Conservation (phyloP, 306 rosid genomes). For the Luffa acutangula region DNA sequence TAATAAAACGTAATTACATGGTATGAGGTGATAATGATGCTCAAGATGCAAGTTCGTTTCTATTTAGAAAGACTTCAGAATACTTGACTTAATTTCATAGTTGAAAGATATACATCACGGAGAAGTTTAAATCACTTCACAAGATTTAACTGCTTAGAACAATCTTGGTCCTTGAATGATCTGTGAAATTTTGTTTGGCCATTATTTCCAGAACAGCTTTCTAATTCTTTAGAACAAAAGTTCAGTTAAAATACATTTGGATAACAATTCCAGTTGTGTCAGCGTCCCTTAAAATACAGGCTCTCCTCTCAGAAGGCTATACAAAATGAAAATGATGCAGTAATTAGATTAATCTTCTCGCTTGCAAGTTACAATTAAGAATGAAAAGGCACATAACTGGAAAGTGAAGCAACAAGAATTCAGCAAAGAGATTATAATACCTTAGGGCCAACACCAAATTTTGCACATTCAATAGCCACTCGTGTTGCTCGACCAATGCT, state of each 20-base stretch:
- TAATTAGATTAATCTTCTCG: not conserved
- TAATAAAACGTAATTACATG: not conserved
- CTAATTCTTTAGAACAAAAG: not conserved
- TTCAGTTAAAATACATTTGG: not conserved
- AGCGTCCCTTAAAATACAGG: not conserved
- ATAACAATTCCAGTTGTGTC: not conserved
- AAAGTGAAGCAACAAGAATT: not conserved
- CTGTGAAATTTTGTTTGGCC: not conserved
- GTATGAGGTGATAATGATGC: not conserved
- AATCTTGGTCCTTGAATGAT: not conserved
- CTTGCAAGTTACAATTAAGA: not conserved
- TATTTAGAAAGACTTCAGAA: not conserved
- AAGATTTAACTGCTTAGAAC: not conserved
- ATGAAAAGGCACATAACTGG: not conserved
- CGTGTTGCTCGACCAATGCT: conserved; percentile 96
- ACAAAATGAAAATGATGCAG: not conserved
- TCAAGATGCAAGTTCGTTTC: not conserved
- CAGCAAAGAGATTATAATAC: conserved; percentile 24
- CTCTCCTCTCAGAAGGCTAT: not conserved
- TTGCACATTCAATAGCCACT: conserved; percentile 86
- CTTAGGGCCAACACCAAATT: conserved; percentile 76
- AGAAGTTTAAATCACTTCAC: not conserved
- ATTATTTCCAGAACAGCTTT: not conserved
- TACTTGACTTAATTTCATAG: not conserved
- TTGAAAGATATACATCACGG: not conserved